Evolutionary conservation across 768 basidiomycete species (phyloP), one percentile per base, ranked within the genome.

Genomic region (Leccinum boreale): DNA sequence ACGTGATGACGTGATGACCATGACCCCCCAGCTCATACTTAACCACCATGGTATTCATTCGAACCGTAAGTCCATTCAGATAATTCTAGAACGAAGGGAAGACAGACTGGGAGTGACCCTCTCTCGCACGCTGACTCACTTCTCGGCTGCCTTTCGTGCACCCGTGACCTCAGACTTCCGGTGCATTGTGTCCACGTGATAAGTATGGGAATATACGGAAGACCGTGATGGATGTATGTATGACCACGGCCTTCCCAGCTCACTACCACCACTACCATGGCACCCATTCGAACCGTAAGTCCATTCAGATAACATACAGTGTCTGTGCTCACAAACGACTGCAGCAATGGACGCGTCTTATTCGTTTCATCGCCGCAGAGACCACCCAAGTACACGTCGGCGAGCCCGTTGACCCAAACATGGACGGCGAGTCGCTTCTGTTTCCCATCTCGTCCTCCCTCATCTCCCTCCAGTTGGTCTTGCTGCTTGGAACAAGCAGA

Each of bases 281-380:
- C 83, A 12, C 83, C 84, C 53, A 82, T 86, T 48, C 76, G 64
- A 63, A 85, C 84, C 48, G 86, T 85, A 65, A 52, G 80, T 67
- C 42, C 26, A 1, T 42, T 19, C 15, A 2, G 7, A 17, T 28
- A 0, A 12, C 17, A n/a, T 4, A 14, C 8, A 31, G 0, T 4
- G 6, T 23, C 10, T 9, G 21, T 52, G 19, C 46, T 63, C 35
- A 62, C 3, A 23, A 50, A 28, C 46, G 24, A 12, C 42, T 8
- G 9, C 44, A 69, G 68, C 69, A 69, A 61, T 92, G 90, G 90
- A 84, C 84, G 33, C 85, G 90, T 52, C 81, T 92, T 53, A 90
- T 92, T 64, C 88, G 90, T 58, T 92, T 92, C 68, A 79, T 89
- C 29, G 90, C 90, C 21, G 79, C 75, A 14, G 91, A 92, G 74